Evolutionary conservation across 2,329 filamentous ascomycete genomes (phyloP).

Genomic region (Aspergillus pseudotamarii): DNA sequence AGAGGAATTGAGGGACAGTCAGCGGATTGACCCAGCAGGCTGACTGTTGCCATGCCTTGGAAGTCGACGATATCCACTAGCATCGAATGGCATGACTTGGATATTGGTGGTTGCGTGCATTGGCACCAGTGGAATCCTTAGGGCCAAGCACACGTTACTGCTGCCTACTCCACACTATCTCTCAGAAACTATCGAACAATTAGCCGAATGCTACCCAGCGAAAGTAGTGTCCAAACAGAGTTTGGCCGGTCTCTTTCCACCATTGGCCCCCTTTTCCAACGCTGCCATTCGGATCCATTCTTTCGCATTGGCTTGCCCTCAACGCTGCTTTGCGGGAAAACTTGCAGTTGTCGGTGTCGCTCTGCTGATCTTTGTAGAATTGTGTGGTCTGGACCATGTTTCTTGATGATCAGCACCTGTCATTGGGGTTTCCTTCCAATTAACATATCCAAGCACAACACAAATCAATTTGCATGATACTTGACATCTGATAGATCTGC

Average conservation of each 20-base stretch:
- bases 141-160: neutral
- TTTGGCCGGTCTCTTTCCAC: neutral
- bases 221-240: constrained; percentile 2
- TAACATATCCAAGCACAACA: neutral
- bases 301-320: neutral
- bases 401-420: neutral
- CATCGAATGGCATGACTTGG: neutral
- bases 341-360: neutral
- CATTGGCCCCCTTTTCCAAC: constrained; percentile 1
- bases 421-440: neutral
- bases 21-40: neutral
- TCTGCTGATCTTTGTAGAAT: neutral
- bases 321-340: neutral
- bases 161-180: no score
- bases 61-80: neutral
- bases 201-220: neutral
- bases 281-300: neutral
- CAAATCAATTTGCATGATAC: neutral
- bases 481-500: neutral
- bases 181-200: neutral
- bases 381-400: neutral
- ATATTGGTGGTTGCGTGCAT: neutral
- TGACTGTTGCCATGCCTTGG: neutral
- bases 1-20: constrained; percentile 33
- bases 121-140: neutral